Base-by-base conservation (phyloP, 805 yeast species). In the Saccharomycopsis lassenensis region DNA sequence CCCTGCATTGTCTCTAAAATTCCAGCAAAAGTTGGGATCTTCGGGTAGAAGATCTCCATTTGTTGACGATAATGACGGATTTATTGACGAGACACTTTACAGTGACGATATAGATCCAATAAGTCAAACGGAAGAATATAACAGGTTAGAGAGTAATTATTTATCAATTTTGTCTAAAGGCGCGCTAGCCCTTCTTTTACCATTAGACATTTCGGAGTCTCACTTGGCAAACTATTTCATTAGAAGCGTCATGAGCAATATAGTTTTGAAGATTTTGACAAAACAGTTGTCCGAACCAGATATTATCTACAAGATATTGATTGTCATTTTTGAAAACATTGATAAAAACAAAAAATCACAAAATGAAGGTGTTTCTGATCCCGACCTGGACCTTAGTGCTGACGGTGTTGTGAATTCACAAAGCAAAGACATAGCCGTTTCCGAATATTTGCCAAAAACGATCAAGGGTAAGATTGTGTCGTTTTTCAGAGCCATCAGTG, bases 261-360 rank as follows among this genome's bases (percentile, higher is more conserved):
- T 69, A 29, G 55, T 65, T 0, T 36, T 72, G 28, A 51, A 51
- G 28, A 68, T 61, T 38, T 45, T 62, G 1, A 48, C 67, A 4
- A 65, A 62, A 5, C 67, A 67, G 45, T 40, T 71, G 11, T 55
- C 65, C 7, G 72, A 71, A 37, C 71, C 71, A n/a, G 71, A 67
- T 53, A 62, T 67, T 50, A 44, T 71, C 2, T 66, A 73, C 59
- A 69, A 63, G 21, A 50, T 71, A 3, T 45, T 65, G 4, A 43
- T 39, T 4, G 21, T 24, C 3, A 21, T 31, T 16, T 37, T 34
- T 24, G 29, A 12, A 25, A 34, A n/a, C n/a, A n/a, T n/a, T n/a
- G 31, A 15, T 28, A 15, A 26, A 21, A 14, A 10, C 12, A 4
- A 11, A 29, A 15, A 27, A 18, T 10, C 29, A 14, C 8, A 24